Evolutionary conservation across 148 eudicot species (phyloP).

Genomic region (Rhododendron griersonianum): DNA sequence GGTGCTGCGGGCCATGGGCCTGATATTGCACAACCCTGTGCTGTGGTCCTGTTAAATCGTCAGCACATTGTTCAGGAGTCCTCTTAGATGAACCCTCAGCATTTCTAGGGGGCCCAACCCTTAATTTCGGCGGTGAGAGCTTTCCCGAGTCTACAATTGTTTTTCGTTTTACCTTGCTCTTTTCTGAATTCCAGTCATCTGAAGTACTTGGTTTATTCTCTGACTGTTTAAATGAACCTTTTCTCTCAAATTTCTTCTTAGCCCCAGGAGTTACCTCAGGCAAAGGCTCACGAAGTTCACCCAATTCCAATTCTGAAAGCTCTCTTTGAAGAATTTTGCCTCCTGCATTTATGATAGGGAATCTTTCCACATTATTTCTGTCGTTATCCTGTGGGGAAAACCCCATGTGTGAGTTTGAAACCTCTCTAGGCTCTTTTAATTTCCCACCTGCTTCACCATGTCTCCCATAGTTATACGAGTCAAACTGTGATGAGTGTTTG

Average conservation of each 20-base stretch:
- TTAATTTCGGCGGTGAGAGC: slow-evolving; percentile 33
- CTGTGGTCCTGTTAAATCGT: slow-evolving; percentile 35
- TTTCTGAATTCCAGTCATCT: slow-evolving; percentile 49
- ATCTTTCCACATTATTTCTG: slow-evolving; percentile 26
- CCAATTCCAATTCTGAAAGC: slow-evolving; percentile 80
- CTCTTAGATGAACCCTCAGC: slow-evolving; percentile 30
- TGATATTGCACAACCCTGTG: slow-evolving; percentile 29
- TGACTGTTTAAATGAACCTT: slow-evolving; percentile 60
- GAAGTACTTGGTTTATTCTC: slow-evolving; percentile 37
- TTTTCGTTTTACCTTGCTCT: slow-evolving; percentile 47
- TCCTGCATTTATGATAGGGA: slow-evolving; percentile 38
- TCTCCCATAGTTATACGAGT: slow-evolving; percentile 29
- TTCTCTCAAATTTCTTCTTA: slow-evolving; percentile 51
- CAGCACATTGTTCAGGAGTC: slow-evolving; percentile 37
- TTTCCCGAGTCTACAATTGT: slow-evolving; percentile 30
- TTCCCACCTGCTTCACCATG: slow-evolving; percentile 35
- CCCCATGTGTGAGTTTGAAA: slow-evolving; percentile 25
- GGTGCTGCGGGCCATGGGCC: slow-evolving; percentile 20
- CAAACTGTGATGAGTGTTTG: slow-evolving; percentile 21
- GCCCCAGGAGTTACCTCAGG: slow-evolving; percentile 40
- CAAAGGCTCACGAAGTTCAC: slow-evolving; percentile 84
- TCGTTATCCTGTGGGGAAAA: slow-evolving; percentile 32
- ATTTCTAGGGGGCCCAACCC: slow-evolving; percentile 25
- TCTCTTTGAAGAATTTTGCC: slow-evolving; percentile 56
- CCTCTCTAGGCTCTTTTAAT: slow-evolving; percentile 24